These are phyloP conservation scores for Cutaneotrichosporon cyanovorans DNA, from an alignment of 1,284 basidiomycete species.

Conservation along the genomic window DNA sequence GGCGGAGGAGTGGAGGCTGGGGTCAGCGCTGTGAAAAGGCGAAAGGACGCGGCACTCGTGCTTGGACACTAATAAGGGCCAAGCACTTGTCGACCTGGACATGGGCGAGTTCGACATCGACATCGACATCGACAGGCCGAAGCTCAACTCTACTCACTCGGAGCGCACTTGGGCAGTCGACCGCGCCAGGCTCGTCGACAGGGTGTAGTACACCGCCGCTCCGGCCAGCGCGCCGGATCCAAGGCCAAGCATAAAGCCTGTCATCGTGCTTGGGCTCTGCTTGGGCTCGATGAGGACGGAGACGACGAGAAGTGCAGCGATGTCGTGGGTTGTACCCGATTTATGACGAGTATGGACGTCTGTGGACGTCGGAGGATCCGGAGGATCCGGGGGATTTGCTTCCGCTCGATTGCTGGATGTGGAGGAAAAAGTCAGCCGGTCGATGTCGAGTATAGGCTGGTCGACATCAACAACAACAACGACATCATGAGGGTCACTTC, in stretches of 20 bases:
- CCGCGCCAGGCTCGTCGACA: slow-evolving; percentile 27
- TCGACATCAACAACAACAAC: background rate
- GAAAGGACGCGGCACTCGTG: background rate
- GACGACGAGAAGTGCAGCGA: too few relatives aligned
- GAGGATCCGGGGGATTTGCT: slow-evolving; percentile 5
- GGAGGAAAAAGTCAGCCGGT: slow-evolving; percentile 13
- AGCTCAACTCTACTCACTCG: slow-evolving; percentile 28
- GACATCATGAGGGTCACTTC: slow-evolving; percentile 14
- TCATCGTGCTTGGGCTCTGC: slow-evolving; percentile 23
- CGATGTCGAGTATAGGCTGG: background rate
- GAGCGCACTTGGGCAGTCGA: slow-evolving; percentile 23
- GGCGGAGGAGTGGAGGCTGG: slow-evolving; percentile 1
- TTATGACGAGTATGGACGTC: background rate
- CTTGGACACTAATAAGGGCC: too few relatives aligned
- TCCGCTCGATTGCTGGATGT: slow-evolving; percentile 4
- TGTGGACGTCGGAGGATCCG: background rate
- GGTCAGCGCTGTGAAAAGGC: background rate
- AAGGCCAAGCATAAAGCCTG: slow-evolving; percentile 38
- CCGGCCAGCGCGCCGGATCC: slow-evolving; percentile 37
- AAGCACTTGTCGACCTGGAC: too few relatives aligned
- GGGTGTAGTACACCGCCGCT: slow-evolving; percentile 42
- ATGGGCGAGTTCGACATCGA: too few relatives aligned
- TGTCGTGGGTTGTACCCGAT: background rate
- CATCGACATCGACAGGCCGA: too few relatives aligned
- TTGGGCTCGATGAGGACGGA: background rate